Base-by-base conservation (phyloP, 768 basidiomycete genomes). In the Trametes maxima region DNA sequence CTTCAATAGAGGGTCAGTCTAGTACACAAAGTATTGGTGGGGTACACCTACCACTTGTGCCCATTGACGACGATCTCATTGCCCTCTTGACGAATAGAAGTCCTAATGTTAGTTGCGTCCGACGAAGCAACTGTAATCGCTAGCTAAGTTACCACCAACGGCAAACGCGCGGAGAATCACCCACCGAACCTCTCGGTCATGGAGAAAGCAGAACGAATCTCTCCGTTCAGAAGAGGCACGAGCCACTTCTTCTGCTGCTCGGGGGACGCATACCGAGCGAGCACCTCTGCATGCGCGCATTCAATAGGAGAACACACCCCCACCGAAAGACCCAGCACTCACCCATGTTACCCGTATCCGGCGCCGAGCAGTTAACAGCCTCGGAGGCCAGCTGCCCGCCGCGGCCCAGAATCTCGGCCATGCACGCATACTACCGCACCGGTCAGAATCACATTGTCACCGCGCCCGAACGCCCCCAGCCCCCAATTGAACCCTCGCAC, bases 261-360 rank as follows among this genome's bases (percentile, higher is more conserved):
- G 1, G 87, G 84, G 28, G 87, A 89, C n/a, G 92, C 97, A 73
- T 95, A 99, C 58, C 90, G 85, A 36, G 97, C 97, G 60, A 99
- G 80, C 21, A 99, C 94, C 92, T 99, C 95, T 95, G 78, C 43
- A 48, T 24, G 40, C 45, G n/a, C 21, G 25, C 19, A 35, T 33
- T 4, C 7, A 4, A 14, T 57, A 25, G 40, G 40, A 33, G 12
- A 21, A 17, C 17, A 25, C 24, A n/a, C 19, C 22, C 10, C n/a
- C 21, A 16, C 39, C 14, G 25, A 14, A 43, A n/a, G 12, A 22
- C 52, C 13, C 4, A 10, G 22, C 8, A 43, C 84, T 39, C 66
- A 92, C 94, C 94, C 95, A 98, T 98, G 74, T 98, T 98, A 1
- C 95, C 96, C 16, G 96, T 98, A 75, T 98, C 96, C 33, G 96